Conservation (phyloP, 768 basidiomycete genomes). For the Tricholoma bakamatsutake region DNA sequence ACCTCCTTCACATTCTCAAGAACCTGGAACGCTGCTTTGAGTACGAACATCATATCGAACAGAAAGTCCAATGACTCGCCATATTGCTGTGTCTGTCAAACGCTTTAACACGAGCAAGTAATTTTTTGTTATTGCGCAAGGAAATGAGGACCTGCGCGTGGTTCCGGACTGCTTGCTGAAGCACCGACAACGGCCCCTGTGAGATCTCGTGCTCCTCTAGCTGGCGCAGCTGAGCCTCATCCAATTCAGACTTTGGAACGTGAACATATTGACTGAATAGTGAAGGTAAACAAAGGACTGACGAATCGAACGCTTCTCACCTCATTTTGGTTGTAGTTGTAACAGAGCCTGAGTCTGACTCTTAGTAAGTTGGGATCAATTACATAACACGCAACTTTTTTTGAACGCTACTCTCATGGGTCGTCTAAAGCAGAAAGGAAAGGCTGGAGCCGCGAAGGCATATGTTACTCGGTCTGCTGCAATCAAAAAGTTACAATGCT, state of each 20-base stretch:
- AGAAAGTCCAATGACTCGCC: constrained; percentile 43
- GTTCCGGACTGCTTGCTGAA: constrained; percentile 96
- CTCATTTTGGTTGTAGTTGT: constrained; percentile 27
- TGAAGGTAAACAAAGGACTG: constrained; percentile 1
- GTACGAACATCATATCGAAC: not conserved
- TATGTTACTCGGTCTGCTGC: constrained; percentile 88
- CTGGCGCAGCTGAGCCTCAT: constrained; percentile 93
- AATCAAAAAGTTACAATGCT: constrained; percentile 93
- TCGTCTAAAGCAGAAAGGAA: constrained; percentile 76
- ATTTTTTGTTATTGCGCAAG: constrained; percentile 96
- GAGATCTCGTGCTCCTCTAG: constrained; percentile 98
- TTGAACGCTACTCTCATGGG: constrained; percentile 43
- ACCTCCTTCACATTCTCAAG: constrained; percentile 98
- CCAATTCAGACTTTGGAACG: constrained; percentile 94
- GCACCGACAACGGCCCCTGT: constrained; percentile 92
- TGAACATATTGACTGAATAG: constrained; percentile 86
- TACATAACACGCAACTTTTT: not conserved
- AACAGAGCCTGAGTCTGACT: constrained; percentile 2
- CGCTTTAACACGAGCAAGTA: constrained; percentile 92
- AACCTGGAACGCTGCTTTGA: constrained; percentile 45
- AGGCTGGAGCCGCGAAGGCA: constrained; percentile 87
- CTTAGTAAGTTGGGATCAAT: too few species aligned
- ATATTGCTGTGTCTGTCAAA: constrained; percentile 99
- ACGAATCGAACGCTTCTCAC: constrained; percentile 17
- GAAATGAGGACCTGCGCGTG: constrained; percentile 97